phyloP scores from a whole-genome alignment of 2,329 filamentous ascomycete species.

The Monilinia polystroma region DNA sequence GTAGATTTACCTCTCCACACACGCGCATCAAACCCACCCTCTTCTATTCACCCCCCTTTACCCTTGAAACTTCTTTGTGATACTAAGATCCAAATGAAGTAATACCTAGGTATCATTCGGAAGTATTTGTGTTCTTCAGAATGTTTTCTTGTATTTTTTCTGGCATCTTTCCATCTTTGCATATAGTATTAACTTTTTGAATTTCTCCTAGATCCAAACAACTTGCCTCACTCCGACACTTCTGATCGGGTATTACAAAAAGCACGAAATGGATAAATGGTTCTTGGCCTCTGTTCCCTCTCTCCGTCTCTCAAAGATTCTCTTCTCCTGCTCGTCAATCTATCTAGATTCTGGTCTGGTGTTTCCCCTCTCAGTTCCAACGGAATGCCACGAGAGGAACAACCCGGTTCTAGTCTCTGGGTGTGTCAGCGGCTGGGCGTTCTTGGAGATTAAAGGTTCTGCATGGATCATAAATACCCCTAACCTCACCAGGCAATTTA shows the following conservation, averaged over 20 bases:
- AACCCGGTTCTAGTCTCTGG: constrained; percentile 14
- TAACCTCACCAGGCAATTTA: constrained; percentile 16
- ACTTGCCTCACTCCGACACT: constrained; percentile 1
- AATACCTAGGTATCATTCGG: constrained; percentile 20
- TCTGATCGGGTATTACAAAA: constrained; percentile 15
- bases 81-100: constrained; percentile 15
- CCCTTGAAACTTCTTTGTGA: constrained; percentile 6
- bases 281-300: constrained; percentile 10
- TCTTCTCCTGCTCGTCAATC: constrained; percentile 8
- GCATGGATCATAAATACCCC: constrained; percentile 19
- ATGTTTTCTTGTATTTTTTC: constrained; percentile 1
- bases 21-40: constrained; percentile 7
- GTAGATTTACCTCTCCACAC: constrained; percentile 19
- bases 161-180: not conserved
- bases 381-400: constrained; percentile 13
- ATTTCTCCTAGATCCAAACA: constrained; percentile 12
- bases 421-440: constrained; percentile 17
- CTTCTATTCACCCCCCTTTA: not conserved
- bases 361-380: constrained; percentile 7
- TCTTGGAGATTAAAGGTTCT: constrained; percentile 16
- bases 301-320: not conserved
- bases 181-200: not conserved
- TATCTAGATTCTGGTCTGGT: not conserved
- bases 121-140: constrained; percentile 11
- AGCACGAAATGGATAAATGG: constrained; percentile 1